Conservation (phyloP, 805 yeast species). For the Vanderwaltozyma polyspora region DNA sequence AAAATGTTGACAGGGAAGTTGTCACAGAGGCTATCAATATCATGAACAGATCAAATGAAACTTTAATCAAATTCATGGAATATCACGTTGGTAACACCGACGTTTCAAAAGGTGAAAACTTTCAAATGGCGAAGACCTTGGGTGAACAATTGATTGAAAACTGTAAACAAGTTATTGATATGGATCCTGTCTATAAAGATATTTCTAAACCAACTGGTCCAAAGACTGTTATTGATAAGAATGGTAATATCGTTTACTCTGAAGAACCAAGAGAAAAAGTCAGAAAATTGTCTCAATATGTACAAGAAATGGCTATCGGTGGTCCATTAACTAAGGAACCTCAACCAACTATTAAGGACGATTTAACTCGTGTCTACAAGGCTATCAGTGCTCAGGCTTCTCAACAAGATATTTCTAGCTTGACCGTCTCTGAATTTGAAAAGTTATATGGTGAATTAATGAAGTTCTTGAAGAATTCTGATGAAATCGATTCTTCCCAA, state of each 20-base stretch:
- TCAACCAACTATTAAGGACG: conserved; percentile 76
- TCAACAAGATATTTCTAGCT: conserved; percentile 35
- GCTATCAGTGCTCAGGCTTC: conserved; percentile 65
- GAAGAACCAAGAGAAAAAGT: conserved; percentile 85
- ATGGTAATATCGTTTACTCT: conserved; percentile 75
- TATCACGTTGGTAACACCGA: conserved; percentile 57
- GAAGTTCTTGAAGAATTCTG: conserved; percentile 53
- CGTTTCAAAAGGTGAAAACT: conserved; percentile 78
- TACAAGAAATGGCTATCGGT: conserved; percentile 92
- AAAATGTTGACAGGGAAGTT: conserved; percentile 88
- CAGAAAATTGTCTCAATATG: conserved; percentile 91
- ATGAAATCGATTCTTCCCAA: conserved; percentile 60
- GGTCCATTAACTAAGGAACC: conserved; percentile 60
- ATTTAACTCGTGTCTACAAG: conserved; percentile 69
- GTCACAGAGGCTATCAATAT: conserved; percentile 92
- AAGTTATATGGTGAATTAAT: conserved; percentile 59
- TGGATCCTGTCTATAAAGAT: conserved; percentile 90
- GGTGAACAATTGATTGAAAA: conserved; percentile 93
- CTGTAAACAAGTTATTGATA: conserved; percentile 73
- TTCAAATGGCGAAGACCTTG: conserved; percentile 75
- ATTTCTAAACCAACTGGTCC: conserved; percentile 93
- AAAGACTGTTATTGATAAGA: conserved; percentile 73
- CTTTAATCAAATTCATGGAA: conserved; percentile 92
- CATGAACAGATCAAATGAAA: conserved; percentile 94
- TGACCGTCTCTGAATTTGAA: conserved; percentile 61